A percentile compares a stretch with the other conserved stretches of the same genome.
These are phyloP conservation scores for Serendipita sp. DNA, from an alignment of 768 basidiomycete species.

Conservation along the genomic window DNA sequence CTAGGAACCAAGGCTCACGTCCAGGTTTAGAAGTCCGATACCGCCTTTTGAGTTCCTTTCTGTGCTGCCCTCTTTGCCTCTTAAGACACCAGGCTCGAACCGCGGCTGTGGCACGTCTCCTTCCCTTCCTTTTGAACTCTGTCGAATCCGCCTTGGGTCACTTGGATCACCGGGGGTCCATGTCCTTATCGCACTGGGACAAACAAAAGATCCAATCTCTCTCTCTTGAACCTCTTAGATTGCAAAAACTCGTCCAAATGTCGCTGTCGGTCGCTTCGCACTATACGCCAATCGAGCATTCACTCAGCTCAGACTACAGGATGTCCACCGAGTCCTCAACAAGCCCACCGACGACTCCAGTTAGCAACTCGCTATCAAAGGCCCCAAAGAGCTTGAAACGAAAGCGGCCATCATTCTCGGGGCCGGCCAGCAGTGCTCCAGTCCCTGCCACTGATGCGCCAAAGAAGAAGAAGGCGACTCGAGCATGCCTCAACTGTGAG, in stretches of 20 bases:
- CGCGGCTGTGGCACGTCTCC: neutral
- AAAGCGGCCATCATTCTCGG: slow-evolving; percentile 28
- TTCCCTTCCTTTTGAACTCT: neutral
- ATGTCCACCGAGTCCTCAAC: neutral
- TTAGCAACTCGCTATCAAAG: neutral
- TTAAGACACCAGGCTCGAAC: neutral
- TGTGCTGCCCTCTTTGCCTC: neutral
- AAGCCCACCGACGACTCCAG: slow-evolving; percentile 1
- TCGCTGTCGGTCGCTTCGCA: neutral
- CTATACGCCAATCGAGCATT: neutral
- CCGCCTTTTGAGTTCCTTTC: neutral
- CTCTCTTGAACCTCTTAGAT: too few relatives aligned
- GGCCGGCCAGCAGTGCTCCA: slow-evolving; percentile 22
- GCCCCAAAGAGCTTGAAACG: slow-evolving; percentile 23
- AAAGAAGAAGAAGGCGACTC: slow-evolving; percentile 88
- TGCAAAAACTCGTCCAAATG: neutral
- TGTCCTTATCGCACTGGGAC: neutral
- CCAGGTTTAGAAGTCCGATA: neutral
- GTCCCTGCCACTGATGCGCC: slow-evolving; percentile 42
- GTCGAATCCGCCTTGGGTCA: neutral
- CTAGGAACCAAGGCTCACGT: neutral
- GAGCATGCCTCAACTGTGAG: slow-evolving; percentile 91
- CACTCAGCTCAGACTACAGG: neutral
- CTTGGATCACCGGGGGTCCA: neutral
- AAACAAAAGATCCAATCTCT: neutral